Percentiles rank a stretch among this genome's conserved stretches.
Conservation (phyloP, 805 yeast genomes). For the Myxozyma neotropica region DNA sequence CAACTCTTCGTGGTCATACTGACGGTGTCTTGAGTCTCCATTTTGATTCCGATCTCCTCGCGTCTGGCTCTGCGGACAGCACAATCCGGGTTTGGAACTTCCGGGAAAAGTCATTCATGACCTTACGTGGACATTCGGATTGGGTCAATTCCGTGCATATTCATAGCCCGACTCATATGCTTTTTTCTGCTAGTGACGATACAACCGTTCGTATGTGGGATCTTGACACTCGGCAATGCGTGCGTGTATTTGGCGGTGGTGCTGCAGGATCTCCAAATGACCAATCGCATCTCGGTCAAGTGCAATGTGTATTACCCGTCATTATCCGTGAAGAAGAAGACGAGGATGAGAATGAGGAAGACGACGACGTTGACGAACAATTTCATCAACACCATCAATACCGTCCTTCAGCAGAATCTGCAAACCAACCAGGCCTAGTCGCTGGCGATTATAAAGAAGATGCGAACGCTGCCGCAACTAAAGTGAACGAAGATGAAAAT, state of each 20-base stretch:
- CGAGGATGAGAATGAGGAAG: constrained; percentile 35
- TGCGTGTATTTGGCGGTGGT: constrained; percentile 60
- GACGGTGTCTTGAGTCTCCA: constrained; percentile 86
- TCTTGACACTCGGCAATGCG: constrained; percentile 72
- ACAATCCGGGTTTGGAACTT: constrained; percentile 97
- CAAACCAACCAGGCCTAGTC: constrained; percentile 17
- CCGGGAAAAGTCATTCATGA: constrained; percentile 86
- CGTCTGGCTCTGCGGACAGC: constrained; percentile 89
- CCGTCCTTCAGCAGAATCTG: neutral
- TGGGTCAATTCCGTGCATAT: constrained; percentile 90
- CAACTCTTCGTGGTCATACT: constrained; percentile 91
- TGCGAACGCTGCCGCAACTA: constrained; percentile 21
- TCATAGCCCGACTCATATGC: constrained; percentile 73
- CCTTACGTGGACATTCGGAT: constrained; percentile 89
- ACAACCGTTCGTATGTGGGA: constrained; percentile 96
- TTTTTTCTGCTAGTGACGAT: constrained; percentile 89
- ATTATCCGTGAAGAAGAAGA: constrained; percentile 59
- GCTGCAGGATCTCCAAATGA: constrained; percentile 44
- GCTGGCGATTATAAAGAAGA: constrained; percentile 28
- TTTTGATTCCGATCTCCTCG: constrained; percentile 77
- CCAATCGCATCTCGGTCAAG: constrained; percentile 87
- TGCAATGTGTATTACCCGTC: constrained; percentile 87
- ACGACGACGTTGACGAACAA: constrained; percentile 17
- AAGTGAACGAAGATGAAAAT: constrained; percentile 20
- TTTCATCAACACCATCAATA: constrained; percentile 23